A percentile compares a stretch with the other conserved stretches of the same genome.
phyloP scores from a whole-genome alignment of 192 early-diverging fungal species.

The Pilaira anomala region DNA sequence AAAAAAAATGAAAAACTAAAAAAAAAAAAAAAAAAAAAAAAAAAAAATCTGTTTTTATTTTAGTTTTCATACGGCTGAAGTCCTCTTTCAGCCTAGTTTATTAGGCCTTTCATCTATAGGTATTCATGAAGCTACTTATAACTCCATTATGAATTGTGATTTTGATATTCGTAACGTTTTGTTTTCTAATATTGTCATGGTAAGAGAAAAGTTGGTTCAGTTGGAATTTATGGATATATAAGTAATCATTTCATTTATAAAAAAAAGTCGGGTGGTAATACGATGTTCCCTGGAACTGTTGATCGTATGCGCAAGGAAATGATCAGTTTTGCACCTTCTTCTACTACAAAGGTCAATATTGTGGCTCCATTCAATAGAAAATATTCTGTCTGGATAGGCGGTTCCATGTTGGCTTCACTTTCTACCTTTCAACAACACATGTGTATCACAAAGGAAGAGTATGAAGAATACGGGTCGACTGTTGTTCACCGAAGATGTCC shows the following conservation, averaged over 20 bases:
- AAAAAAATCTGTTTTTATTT: not conserved
- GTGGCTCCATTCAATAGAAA: slow-evolving; percentile 95
- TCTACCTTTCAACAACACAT: slow-evolving; percentile 97
- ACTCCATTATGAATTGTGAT: slow-evolving; percentile 96
- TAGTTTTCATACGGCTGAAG: slow-evolving; percentile 90
- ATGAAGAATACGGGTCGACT: slow-evolving; percentile 54
- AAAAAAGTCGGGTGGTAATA: slow-evolving; percentile 79
- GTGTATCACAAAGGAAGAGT: slow-evolving; percentile 89
- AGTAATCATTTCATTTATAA: not conserved
- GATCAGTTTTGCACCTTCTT: slow-evolving; percentile 84
- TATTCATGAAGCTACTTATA: slow-evolving; percentile 95
- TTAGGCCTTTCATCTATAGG: slow-evolving; percentile 83
- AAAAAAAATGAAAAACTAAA: too few relatives aligned
- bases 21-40: too few relatives aligned
- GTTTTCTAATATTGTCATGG: slow-evolving; percentile 91
- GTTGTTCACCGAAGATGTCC: slow-evolving; percentile 59
- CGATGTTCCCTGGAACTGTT: slow-evolving; percentile 93
- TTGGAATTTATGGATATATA: too few relatives aligned
- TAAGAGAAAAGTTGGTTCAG: too few relatives aligned
- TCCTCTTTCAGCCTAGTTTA: slow-evolving; percentile 94
- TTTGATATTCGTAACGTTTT: slow-evolving; percentile 93
- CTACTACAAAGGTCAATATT: slow-evolving; percentile 94
- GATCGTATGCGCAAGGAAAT: slow-evolving; percentile 97
- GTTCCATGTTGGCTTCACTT: slow-evolving; percentile 91
- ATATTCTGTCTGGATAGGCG: slow-evolving; percentile 98